Conservation (phyloP, 2,329 filamentous ascomycete genomes). For the Pyrenophora graminea region DNA sequence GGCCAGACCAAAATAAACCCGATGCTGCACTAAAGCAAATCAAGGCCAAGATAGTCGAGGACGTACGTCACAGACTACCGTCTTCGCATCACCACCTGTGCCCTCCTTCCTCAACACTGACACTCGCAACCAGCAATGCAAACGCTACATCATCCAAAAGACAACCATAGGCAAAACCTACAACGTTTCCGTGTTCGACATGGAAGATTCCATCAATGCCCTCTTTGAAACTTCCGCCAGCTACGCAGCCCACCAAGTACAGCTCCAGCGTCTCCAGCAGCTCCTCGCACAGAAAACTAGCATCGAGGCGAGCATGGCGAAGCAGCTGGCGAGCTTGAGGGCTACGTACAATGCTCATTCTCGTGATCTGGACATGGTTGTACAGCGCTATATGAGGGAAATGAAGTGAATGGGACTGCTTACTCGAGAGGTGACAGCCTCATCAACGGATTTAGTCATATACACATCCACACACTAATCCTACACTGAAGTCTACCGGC, state of each 20-base stretch:
- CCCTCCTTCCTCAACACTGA: neutral
- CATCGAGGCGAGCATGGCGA: slow-evolving; percentile 33
- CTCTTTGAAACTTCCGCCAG: slow-evolving; percentile 29
- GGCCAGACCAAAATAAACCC: slow-evolving; percentile 11
- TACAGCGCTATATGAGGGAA: slow-evolving; percentile 26
- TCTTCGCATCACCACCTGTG: neutral
- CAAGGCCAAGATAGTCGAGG: slow-evolving; percentile 26
- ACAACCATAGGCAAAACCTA: slow-evolving; percentile 28
- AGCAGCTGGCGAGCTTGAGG: slow-evolving; percentile 21
- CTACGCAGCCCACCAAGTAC: slow-evolving; percentile 24
- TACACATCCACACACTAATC: too few relatives aligned
- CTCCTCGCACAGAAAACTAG: slow-evolving; percentile 29
- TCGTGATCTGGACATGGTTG: slow-evolving; percentile 26
- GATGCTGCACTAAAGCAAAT: slow-evolving; percentile 19
- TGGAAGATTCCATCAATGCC: slow-evolving; percentile 24
- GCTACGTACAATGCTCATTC: slow-evolving; percentile 28
- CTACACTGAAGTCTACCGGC: too few relatives aligned
- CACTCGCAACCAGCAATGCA: slow-evolving; percentile 28
- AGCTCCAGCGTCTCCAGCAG: slow-evolving; percentile 28
- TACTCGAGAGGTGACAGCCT: too few relatives aligned
- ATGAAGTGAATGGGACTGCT: slow-evolving; percentile 18
- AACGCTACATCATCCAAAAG: slow-evolving; percentile 27
- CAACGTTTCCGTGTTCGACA: slow-evolving; percentile 5
- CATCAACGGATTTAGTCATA: too few relatives aligned
- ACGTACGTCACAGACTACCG: slow-evolving; percentile 22